A percentile compares a stretch with the other conserved stretches of the same genome.
Evolutionary conservation across 805 yeast species (phyloP).

Genomic region (Zygoascus flipseniorum): DNA sequence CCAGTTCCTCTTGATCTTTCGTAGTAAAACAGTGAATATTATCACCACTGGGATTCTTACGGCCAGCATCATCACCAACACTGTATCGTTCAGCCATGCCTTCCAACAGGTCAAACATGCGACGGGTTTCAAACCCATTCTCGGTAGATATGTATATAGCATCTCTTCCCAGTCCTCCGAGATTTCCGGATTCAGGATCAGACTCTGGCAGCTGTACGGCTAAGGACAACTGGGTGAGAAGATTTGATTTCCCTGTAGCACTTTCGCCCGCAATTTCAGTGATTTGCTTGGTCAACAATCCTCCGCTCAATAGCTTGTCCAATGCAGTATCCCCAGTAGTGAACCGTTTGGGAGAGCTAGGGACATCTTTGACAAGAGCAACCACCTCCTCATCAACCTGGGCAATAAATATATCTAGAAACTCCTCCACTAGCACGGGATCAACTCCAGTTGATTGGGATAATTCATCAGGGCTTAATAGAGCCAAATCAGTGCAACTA

Average conservation of each 20-base stretch:
- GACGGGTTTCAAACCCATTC: conserved; percentile 54
- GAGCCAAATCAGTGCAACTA: conserved; percentile 9
- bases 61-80: neutral
- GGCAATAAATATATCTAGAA: conserved; percentile 2
- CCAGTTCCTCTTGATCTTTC: conserved; percentile 61
- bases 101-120: conserved; percentile 45
- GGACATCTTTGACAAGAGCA: neutral
- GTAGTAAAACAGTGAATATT: conserved; percentile 49
- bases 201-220: conserved; percentile 43
- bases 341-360: conserved; percentile 2
- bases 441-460: conserved; percentile 9
- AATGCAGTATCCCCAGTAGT: conserved; percentile 46
- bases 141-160: conserved; percentile 80
- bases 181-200: conserved; percentile 9
- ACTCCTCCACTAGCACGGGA: conserved; percentile 9
- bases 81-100: conserved; percentile 18
- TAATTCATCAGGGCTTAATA: conserved; percentile 1
- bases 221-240: conserved; percentile 57
- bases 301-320: conserved; percentile 47
- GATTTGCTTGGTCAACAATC: conserved; percentile 44
- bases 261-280: conserved; percentile 81
- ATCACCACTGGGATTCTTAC: conserved; percentile 20
- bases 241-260: conserved; percentile 80
- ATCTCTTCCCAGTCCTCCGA: conserved; percentile 42
- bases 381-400: neutral